Percentiles rank a stretch among this genome's conserved stretches.
Conservation (phyloP, 306 rosid species). For the Pyrus communis region DNA sequence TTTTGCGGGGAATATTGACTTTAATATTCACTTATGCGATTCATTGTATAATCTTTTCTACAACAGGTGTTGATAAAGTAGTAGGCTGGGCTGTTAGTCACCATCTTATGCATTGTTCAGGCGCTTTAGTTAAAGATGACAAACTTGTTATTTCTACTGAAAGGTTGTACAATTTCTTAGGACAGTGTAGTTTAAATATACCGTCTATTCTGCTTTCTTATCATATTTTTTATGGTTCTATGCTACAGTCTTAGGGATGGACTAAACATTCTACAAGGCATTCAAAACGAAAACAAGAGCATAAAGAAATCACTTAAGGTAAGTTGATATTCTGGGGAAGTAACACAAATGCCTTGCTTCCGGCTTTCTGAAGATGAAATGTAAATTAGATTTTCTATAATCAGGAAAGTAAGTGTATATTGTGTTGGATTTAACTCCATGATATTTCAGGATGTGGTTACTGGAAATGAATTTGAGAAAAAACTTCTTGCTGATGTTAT, state of each 20-base stretch:
- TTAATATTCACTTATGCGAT: conserved; percentile 5
- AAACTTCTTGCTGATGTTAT: conserved; percentile 87
- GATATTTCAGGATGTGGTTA: conserved; percentile 71
- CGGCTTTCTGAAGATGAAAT: not conserved
- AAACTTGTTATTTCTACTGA: conserved; percentile 62
- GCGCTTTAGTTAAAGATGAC: conserved; percentile 41
- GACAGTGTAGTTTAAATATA: not conserved
- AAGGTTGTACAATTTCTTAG: conserved; percentile 36
- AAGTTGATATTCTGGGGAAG: not conserved
- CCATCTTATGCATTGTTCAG: conserved; percentile 56
- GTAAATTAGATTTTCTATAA: not conserved
- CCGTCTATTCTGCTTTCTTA: not conserved
- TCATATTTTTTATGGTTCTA: conserved; percentile 12
- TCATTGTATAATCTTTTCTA: not conserved
- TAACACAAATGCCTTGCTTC: not conserved
- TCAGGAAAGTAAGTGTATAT: not conserved
- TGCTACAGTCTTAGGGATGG: conserved; percentile 72
- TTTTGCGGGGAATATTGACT: conserved; percentile 4
- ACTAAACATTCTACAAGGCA: conserved; percentile 55
- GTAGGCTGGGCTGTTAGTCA: conserved; percentile 86
- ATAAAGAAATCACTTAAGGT: conserved; percentile 80
- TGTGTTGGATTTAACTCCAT: not conserved
- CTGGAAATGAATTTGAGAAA: conserved; percentile 92
- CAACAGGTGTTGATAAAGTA: conserved; percentile 69
- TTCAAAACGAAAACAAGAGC: conserved; percentile 71